Base-by-base conservation (phyloP, 257 asterid genomes). In the Solanum lycopersicoides region DNA sequence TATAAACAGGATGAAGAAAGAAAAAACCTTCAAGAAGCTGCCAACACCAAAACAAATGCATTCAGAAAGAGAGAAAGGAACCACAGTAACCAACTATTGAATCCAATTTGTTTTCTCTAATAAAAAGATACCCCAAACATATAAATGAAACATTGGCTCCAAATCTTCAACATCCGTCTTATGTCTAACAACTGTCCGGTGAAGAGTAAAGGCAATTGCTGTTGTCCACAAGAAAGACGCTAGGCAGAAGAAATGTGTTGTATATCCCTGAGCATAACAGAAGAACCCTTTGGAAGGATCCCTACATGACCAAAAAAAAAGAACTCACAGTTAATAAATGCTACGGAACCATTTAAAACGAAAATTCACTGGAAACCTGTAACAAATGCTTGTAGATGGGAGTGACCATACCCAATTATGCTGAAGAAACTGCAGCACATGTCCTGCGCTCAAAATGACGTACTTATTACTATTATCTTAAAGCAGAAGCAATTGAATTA, bases 201-300 rank as follows among this genome's bases (percentile, higher is more conserved):
- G 99, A 60, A 97, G 93, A 80, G 99, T 96, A 89, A 97, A 96
- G 84, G 99, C 99, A 86, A 97, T 97, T 77, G 98, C 94, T 25
- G 99, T 96, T 44, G 99, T 96, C 99, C 99, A 97, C 39, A 97
- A 89, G 89, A 97, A 96, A 74, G 99, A 97, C 35, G 99, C 99
- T 69, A 97, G 98, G 85, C 99, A 96, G 92, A 97, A 97, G 92
- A 97, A 97, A 92, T 97, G 99, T 80, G 99, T 97, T 12, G 97
- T 91, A 90, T 97, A 97, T 87, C 99, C 99, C 93, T 97, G 99
- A 90, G 95, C 98, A 90, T 94, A 94, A 90, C 99, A 97, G 89
- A 97, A 95, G 93, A 93, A 95, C 73, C 98, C 98, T 92, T 93
- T 94, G 63, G 99, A 95, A 71, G 99, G 99, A 93, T 96, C 99